Percentiles rank a stretch among this genome's conserved stretches.
These are phyloP conservation scores for Calonectria montana DNA, from an alignment of 2,329 filamentous ascomycete genomes.

Conservation along the genomic window DNA sequence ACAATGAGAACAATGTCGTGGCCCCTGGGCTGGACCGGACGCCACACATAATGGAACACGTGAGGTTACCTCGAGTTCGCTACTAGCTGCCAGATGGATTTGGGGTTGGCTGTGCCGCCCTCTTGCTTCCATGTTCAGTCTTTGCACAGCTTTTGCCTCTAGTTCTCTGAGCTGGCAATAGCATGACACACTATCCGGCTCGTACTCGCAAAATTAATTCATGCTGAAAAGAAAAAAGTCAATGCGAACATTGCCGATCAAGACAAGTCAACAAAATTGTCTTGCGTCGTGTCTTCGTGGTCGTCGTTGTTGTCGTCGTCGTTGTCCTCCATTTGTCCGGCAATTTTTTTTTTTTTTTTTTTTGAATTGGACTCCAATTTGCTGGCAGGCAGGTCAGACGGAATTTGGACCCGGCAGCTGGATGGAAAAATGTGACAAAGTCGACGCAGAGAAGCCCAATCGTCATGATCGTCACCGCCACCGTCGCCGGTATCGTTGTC, in stretches of 20 bases:
- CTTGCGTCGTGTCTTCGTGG: background rate
- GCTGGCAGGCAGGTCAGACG: slow-evolving; percentile 1
- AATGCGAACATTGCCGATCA: background rate
- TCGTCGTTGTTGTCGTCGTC: background rate
- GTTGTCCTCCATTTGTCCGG: background rate
- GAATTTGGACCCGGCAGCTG: background rate
- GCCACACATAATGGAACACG: slow-evolving; percentile 4
- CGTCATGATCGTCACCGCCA: slow-evolving; percentile 3
- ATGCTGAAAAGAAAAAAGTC: background rate
- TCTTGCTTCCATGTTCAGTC: background rate
- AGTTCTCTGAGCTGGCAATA: slow-evolving; percentile 16
- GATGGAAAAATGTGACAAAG: background rate
- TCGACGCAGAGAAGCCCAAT: background rate
- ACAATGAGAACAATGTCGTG: background rate
- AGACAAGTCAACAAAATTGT: slow-evolving; percentile 2
- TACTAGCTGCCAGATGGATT: background rate
- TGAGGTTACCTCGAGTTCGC: slow-evolving; percentile 2
- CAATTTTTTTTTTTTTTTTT: too few relatives aligned
- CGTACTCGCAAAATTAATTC: background rate
- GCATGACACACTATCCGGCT: background rate
- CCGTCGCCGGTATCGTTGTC: background rate
- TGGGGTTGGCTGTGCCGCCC: background rate
- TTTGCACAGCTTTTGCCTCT: background rate
- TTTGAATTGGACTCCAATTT: background rate
- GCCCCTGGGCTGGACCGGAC: background rate